Conservation (phyloP, 148 eudicot genomes). For the Nepenthes mirabilis region DNA sequence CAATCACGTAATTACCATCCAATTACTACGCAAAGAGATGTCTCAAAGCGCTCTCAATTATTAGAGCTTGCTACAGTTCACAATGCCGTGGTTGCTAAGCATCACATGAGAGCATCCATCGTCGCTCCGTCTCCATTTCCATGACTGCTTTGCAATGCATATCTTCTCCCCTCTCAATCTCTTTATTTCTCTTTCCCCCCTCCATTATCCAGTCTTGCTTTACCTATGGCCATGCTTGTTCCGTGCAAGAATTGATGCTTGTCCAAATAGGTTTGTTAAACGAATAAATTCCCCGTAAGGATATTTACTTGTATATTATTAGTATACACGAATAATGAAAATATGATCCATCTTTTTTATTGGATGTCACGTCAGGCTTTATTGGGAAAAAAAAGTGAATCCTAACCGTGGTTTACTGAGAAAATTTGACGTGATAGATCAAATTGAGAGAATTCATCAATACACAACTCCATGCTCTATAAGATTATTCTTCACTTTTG, state of each 20-base stretch:
- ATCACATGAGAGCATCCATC: slow-evolving; percentile 75
- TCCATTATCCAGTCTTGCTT: too few species aligned
- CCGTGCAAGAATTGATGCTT: too few species aligned
- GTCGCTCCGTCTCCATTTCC: slow-evolving; percentile 19
- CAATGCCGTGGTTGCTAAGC: slow-evolving; percentile 26
- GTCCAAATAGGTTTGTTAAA: too few species aligned
- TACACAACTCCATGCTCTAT: too few species aligned
- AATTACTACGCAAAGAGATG: slow-evolving; percentile 34
- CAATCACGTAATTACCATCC: slow-evolving; percentile 29
- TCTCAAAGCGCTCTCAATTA: slow-evolving; percentile 29
- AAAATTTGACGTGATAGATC: slow-evolving; percentile 27
- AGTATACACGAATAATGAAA: slow-evolving; percentile 7
- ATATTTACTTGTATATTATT: too few species aligned
- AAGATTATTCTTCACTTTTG: too few species aligned
- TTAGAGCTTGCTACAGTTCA: slow-evolving; percentile 25
- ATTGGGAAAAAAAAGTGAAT: slow-evolving; percentile 24
- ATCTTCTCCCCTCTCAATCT: neutral
- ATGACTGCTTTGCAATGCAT: slow-evolving; percentile 47
- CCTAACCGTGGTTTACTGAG: slow-evolving; percentile 24
- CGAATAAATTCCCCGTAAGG: neutral
- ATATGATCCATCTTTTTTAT: slow-evolving; percentile 27
- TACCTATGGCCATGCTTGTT: too few species aligned
- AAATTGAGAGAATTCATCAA: slow-evolving; percentile 18
- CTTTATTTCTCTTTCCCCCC: too few species aligned
- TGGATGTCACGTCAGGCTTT: slow-evolving; percentile 23